phyloP scores from a whole-genome alignment of 768 basidiomycete species.

The Mycena indigotica region DNA sequence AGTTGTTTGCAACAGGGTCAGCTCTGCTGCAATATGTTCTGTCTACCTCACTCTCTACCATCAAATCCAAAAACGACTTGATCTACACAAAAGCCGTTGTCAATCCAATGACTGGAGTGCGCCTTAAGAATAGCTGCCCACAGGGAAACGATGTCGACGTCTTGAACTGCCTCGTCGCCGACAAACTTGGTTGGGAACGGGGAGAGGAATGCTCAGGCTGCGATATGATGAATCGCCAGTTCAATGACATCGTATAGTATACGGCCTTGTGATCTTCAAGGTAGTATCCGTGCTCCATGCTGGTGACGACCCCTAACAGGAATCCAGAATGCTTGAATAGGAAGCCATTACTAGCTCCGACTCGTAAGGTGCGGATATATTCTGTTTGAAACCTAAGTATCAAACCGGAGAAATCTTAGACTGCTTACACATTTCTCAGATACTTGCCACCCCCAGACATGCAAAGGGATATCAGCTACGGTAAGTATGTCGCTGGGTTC shows the following conservation, averaged over 20 bases:
- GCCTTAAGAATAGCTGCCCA: too few relatives aligned
- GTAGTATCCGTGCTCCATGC: not conserved
- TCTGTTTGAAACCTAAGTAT: not conserved
- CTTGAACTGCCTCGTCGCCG: not conserved
- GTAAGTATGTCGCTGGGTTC: not conserved
- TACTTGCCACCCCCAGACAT: not conserved
- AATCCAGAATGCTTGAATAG: constrained; percentile 4
- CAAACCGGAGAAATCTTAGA: not conserved
- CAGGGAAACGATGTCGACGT: not conserved
- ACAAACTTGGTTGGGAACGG: not conserved
- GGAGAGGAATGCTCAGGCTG: not conserved
- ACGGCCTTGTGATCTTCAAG: not conserved
- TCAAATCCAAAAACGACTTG: too few relatives aligned
- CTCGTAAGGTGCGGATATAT: constrained; percentile 1
- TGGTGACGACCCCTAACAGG: not conserved
- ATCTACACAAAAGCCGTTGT: too few relatives aligned
- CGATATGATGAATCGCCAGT: not conserved
- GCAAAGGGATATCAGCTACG: constrained; percentile 1
- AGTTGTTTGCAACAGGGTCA: too few relatives aligned
- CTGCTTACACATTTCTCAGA: constrained; percentile 1
- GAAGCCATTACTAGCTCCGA: not conserved
- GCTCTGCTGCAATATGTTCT: too few relatives aligned
- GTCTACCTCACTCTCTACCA: too few relatives aligned
- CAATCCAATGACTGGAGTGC: too few relatives aligned
- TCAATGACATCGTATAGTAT: not conserved